These are phyloP conservation scores for Fusarium coicis DNA, from an alignment of 2,329 filamentous ascomycete genomes.

Conservation along the genomic window DNA sequence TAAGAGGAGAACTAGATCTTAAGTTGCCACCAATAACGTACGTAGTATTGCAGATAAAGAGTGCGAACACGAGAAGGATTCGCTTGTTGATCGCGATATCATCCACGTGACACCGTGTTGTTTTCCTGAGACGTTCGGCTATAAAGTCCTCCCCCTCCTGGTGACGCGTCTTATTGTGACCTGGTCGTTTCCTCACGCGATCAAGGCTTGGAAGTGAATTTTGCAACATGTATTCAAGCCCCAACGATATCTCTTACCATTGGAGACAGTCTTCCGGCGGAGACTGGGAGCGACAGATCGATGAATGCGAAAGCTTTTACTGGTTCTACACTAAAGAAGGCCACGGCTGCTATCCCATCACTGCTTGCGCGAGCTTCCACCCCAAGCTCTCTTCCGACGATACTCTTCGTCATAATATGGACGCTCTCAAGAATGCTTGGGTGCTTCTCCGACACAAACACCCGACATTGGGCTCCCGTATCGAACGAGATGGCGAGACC, in stretches of 20 bases:
- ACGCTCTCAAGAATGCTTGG: background rate
- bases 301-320: constrained; percentile 5
- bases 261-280: background rate
- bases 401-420: fast-evolving
- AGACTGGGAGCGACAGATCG: background rate
- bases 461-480: background rate
- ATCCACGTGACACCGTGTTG: background rate
- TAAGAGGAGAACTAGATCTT: background rate
- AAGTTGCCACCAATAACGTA: background rate
- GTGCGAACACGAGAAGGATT: background rate
- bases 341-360: background rate
- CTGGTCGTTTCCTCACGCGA: no score
- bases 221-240: fast-evolving
- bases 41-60: background rate
- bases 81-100: background rate
- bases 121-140: background rate
- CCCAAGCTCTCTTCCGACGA: fast-evolving
- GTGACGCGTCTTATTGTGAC: background rate
- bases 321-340: background rate
- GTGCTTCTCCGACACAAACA: background rate
- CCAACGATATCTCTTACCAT: fast-evolving
- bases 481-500: background rate
- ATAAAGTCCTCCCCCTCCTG: background rate
- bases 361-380: background rate
- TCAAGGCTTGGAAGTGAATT: no score